A percentile compares a stretch with the other conserved stretches of the same genome.
These are phyloP conservation scores for Penicillium verhagenii DNA, from an alignment of 495 filamentous ascomycete genomes.

Conservation along the genomic window DNA sequence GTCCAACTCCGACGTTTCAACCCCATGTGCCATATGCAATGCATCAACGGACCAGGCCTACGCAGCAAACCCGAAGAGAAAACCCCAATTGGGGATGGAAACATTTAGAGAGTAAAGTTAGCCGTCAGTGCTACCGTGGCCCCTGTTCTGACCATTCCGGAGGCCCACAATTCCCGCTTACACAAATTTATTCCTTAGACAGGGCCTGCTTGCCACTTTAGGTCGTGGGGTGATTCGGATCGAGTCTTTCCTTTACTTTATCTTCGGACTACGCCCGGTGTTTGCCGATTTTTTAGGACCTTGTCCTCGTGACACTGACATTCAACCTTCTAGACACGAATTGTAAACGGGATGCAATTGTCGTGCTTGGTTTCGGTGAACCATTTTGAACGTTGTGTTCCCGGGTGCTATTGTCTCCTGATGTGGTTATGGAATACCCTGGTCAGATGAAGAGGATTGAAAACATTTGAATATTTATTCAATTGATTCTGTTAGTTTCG, in stretches of 20 bases:
- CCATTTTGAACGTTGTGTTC: too few relatives aligned
- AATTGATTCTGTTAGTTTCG: background rate
- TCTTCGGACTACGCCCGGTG: background rate
- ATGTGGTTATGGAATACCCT: too few relatives aligned
- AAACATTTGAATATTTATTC: too few relatives aligned
- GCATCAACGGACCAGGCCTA: background rate
- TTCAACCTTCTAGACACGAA: constrained; percentile 5
- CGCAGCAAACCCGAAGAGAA: background rate
- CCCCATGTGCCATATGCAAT: background rate
- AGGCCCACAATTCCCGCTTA: constrained; percentile 7
- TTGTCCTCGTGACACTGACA: constrained; percentile 6
- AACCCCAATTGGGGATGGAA: background rate
- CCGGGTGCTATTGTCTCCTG: too few relatives aligned
- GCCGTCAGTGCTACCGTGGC: constrained; percentile 7
- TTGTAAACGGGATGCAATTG: constrained; percentile 6
- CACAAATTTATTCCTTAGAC: background rate
- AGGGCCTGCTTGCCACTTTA: constrained; percentile 4
- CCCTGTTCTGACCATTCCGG: constrained; percentile 6
- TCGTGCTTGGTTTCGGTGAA: constrained; percentile 1
- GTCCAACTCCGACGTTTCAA: background rate
- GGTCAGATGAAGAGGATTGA: too few relatives aligned
- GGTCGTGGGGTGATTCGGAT: constrained; percentile 29
- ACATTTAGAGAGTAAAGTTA: background rate
- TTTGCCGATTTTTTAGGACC: constrained; percentile 1
- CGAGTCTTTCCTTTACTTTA: constrained; percentile 11